These are phyloP conservation scores for Phytophthora pseudosyringae DNA, from an alignment of 352 stramenopile genomes.

Conservation along the genomic window DNA sequence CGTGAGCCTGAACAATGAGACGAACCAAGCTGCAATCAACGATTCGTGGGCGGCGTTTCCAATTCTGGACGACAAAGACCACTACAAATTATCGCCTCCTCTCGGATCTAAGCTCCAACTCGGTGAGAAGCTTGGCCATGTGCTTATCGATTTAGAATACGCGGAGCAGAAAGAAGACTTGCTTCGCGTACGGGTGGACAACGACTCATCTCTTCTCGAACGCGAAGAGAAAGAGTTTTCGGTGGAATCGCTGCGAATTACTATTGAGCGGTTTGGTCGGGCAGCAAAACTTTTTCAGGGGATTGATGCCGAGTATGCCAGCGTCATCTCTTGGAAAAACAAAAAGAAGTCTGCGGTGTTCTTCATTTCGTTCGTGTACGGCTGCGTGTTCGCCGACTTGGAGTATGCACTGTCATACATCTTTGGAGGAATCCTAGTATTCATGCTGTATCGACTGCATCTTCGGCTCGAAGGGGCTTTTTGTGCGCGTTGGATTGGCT, in stretches of 20 bases:
- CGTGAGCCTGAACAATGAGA: constrained; percentile 53
- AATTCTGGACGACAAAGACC: constrained; percentile 48
- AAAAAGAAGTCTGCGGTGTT: constrained; percentile 77
- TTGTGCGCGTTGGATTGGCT: constrained; percentile 77
- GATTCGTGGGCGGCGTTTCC: constrained; percentile 40
- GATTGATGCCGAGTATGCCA: constrained; percentile 75
- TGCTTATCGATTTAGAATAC: constrained; percentile 67
- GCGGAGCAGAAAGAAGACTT: constrained; percentile 78
- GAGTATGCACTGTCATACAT: constrained; percentile 81
- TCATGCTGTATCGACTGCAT: constrained; percentile 83
- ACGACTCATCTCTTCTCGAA: constrained; percentile 59
- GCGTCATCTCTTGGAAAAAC: constrained; percentile 89
- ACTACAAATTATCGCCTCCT: constrained; percentile 52
- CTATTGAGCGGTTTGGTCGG: constrained; percentile 75
- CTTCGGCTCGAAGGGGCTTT: constrained; percentile 70
- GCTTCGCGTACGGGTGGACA: constrained; percentile 59
- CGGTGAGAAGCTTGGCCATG: constrained; percentile 63
- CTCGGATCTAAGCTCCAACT: constrained; percentile 33
- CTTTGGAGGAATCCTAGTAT: constrained; percentile 63
- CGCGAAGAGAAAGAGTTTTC: constrained; percentile 83
- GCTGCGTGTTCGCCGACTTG: constrained; percentile 74
- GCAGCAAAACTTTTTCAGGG: constrained; percentile 76
- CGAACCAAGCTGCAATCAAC: constrained; percentile 43
- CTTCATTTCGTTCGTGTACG: constrained; percentile 64
- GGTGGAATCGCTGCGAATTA: constrained; percentile 77